Conservation (phyloP, 2,329 filamentous ascomycete species). For the Colletotrichum sp. region DNA sequence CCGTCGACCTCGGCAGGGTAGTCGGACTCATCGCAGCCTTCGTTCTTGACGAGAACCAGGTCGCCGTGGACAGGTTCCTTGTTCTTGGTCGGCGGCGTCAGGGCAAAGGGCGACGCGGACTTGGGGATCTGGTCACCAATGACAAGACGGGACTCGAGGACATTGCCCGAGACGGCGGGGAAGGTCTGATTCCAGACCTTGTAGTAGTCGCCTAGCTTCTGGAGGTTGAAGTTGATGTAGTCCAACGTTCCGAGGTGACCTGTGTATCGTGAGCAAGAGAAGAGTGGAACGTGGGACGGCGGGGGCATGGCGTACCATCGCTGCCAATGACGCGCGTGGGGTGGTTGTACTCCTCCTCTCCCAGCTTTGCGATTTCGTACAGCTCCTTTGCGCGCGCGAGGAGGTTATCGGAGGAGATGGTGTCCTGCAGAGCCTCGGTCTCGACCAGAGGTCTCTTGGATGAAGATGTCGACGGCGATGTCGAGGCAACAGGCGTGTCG, state of each 20-base stretch:
- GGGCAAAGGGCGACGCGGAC: constrained; percentile 61
- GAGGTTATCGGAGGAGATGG: constrained; percentile 61
- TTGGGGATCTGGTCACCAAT: constrained; percentile 56
- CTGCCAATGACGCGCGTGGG: constrained; percentile 76
- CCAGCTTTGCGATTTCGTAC: constrained; percentile 65
- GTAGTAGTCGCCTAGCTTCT: constrained; percentile 65
- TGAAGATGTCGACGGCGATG: not conserved
- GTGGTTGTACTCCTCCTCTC: constrained; percentile 66
- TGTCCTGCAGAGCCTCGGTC: constrained; percentile 59
- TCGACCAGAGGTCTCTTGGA: constrained; percentile 49
- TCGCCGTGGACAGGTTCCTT: constrained; percentile 64
- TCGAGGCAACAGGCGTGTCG: not conserved
- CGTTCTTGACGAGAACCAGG: constrained; percentile 63
- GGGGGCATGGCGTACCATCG: constrained; percentile 46
- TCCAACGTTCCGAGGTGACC: constrained; percentile 69
- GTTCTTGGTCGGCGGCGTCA: constrained; percentile 69
- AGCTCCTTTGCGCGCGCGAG: constrained; percentile 64
- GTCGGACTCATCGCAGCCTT: constrained; percentile 69
- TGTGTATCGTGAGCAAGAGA: constrained; percentile 28
- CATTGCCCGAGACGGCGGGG: constrained; percentile 63
- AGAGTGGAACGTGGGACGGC: not conserved
- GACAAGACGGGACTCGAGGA: constrained; percentile 63
- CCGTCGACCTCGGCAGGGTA: constrained; percentile 64
- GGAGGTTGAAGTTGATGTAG: constrained; percentile 64
- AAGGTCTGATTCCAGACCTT: constrained; percentile 67